Percentiles rank a stretch among this genome's conserved stretches.
These are phyloP conservation scores for Craspedostauros australis DNA, from an alignment of 108 stramenopile genomes.

Conservation along the genomic window DNA sequence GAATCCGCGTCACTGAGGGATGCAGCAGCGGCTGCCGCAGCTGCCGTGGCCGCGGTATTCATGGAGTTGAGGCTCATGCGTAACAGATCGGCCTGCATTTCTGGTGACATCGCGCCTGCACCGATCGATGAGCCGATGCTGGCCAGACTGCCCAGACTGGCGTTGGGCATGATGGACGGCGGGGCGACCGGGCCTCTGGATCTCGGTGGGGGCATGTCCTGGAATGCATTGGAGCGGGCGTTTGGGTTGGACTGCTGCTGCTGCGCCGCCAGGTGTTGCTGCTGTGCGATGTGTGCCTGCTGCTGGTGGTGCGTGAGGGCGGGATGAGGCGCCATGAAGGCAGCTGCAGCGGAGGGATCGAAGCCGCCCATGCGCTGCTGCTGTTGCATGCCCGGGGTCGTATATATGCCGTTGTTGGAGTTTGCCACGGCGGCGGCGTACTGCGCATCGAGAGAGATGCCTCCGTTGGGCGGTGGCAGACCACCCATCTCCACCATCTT, in stretches of 20 bases:
- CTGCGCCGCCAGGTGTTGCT: not conserved
- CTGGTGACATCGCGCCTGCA: too few relatives aligned
- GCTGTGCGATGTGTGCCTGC: not conserved
- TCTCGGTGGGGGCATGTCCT: slow-evolving; percentile 22
- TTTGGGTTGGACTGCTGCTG: slow-evolving; percentile 1
- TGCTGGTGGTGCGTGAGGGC: slow-evolving; percentile 10
- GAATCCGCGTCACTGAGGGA: slow-evolving; percentile 1
- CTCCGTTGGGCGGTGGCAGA: too few relatives aligned
- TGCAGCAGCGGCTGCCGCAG: slow-evolving; percentile 7
- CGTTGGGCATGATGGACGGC: too few relatives aligned
- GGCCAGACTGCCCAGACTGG: too few relatives aligned
- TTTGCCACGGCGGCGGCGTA: too few relatives aligned
- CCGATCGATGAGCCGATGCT: too few relatives aligned
- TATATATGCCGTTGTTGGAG: too few relatives aligned
- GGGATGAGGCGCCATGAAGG: slow-evolving; percentile 14
- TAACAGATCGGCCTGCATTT: too few relatives aligned
- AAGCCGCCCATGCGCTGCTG: too few relatives aligned
- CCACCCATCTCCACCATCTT: slow-evolving; percentile 49
- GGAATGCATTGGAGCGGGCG: not conserved
- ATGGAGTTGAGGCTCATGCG: slow-evolving; percentile 4
- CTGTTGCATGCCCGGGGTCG: too few relatives aligned
- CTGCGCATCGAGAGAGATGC: too few relatives aligned
- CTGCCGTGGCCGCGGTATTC: slow-evolving; percentile 1
- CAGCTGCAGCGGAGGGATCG: slow-evolving; percentile 12
- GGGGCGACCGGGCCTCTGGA: too few relatives aligned